A percentile compares a stretch with the other conserved stretches of the same genome.
Conservation (phyloP, 2,329 filamentous ascomycete genomes). For the Trichoderma endophyticum region DNA sequence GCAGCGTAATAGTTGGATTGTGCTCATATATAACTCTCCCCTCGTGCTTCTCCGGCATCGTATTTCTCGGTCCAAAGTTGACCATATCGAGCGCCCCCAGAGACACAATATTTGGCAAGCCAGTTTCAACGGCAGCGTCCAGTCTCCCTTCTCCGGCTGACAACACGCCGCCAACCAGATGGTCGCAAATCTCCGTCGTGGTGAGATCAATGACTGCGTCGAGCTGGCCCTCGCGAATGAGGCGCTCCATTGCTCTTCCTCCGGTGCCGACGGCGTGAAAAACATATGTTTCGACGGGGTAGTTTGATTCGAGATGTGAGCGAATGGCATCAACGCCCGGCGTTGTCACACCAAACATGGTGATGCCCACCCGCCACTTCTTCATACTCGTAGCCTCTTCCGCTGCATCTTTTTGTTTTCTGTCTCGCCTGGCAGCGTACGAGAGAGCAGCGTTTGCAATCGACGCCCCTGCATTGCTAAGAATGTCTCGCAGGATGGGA, state of each 20-base stretch:
- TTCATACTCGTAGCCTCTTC: conserved; percentile 25
- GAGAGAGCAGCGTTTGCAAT: conserved; percentile 56
- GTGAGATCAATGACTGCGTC: conserved; percentile 69
- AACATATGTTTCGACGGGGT: conserved; percentile 56
- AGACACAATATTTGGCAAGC: conserved; percentile 53
- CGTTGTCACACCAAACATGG: conserved; percentile 74
- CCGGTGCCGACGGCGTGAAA: conserved; percentile 71
- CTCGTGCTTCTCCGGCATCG: conserved; percentile 54
- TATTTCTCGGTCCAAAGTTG: conserved; percentile 58
- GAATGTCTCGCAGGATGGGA: conserved; percentile 51
- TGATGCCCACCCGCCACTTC: conserved; percentile 55
- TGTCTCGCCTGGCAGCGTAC: conserved; percentile 32
- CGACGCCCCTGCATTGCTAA: conserved; percentile 61
- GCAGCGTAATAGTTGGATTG: conserved; percentile 63
- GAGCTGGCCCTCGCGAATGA: conserved; percentile 55
- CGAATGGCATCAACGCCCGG: conserved; percentile 59
- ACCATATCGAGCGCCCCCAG: conserved; percentile 58
- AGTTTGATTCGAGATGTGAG: conserved; percentile 43
- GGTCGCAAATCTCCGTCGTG: conserved; percentile 65
- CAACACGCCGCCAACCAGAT: conserved; percentile 61
- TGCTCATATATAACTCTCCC: conserved; percentile 57
- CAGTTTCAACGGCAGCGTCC: conserved; percentile 52
- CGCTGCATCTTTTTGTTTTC: background rate
- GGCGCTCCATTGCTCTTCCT: conserved; percentile 65
- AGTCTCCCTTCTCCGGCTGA: conserved; percentile 56